Evolutionary conservation across 306 rosid species (phyloP).

Genomic region (Vachellia pachyceras): DNA sequence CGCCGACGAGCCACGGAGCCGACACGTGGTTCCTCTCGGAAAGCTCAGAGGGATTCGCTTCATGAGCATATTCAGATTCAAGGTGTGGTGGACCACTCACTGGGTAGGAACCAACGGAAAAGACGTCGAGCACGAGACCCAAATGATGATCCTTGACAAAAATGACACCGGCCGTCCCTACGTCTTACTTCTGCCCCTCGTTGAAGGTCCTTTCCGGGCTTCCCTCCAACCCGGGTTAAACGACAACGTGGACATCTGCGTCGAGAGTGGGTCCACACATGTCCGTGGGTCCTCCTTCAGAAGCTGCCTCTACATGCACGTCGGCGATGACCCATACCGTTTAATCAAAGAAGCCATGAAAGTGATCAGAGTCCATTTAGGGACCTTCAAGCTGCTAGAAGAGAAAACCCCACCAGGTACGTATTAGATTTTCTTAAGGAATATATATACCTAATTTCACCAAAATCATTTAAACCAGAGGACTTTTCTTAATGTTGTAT

Average conservation of each 20-base stretch:
- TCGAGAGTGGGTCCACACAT: conserved; percentile 72
- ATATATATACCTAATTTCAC: too few species aligned
- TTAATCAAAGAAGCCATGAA: conserved; percentile 54
- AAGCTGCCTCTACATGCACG: conserved; percentile 62
- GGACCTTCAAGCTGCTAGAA: conserved; percentile 62
- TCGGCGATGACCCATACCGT: conserved; percentile 53
- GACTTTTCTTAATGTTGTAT: not conserved
- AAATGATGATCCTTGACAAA: conserved; percentile 57
- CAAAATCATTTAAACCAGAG: not conserved
- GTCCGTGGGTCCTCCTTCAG: conserved; percentile 52
- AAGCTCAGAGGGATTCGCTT: conserved; percentile 52
- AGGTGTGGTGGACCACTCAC: conserved; percentile 85
- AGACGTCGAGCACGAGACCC: conserved; percentile 67
- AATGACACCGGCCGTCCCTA: conserved; percentile 52
- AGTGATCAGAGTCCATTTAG: conserved; percentile 51
- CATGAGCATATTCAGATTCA: conserved; percentile 71
- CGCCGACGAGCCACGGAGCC: conserved; percentile 42
- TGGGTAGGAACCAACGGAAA: conserved; percentile 58
- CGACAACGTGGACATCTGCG: conserved; percentile 52
- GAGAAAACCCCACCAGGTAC: conserved; percentile 59
- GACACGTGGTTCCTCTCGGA: conserved; percentile 58
- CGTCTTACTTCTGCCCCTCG: conserved; percentile 60
- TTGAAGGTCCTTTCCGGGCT: conserved; percentile 65
- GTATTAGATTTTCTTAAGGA: too few species aligned
- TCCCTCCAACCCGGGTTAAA: conserved; percentile 50